Percentiles rank a stretch among this genome's conserved stretches.
Evolutionary conservation across 805 yeast species (phyloP).

Genomic region (Spathaspora hagerdaliae): DNA sequence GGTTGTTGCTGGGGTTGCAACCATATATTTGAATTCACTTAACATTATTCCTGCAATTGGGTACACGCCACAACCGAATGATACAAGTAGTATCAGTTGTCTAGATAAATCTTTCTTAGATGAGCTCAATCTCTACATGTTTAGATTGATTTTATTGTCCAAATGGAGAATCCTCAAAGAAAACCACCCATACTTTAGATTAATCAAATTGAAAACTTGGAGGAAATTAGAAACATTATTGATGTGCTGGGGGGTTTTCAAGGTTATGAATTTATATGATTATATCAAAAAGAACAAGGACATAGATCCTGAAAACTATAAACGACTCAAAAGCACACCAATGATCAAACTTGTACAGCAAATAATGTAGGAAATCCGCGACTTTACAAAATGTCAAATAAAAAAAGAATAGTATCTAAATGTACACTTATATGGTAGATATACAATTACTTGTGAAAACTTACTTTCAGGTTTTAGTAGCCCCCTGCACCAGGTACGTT

Average conservation of each 20-base stretch:
- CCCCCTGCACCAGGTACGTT: slow-evolving; percentile 78
- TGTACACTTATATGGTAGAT: not conserved
- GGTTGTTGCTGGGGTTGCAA: slow-evolving; percentile 25
- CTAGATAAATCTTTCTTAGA: slow-evolving; percentile 24
- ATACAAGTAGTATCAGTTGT: slow-evolving; percentile 12
- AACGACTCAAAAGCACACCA: slow-evolving; percentile 10
- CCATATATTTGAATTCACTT: slow-evolving; percentile 21
- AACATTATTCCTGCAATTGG: slow-evolving; percentile 18
- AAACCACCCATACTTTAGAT: slow-evolving; percentile 30
- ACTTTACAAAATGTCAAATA: not conserved
- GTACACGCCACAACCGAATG: slow-evolving; percentile 7
- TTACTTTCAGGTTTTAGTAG: slow-evolving; percentile 26
- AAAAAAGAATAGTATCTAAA: not conserved
- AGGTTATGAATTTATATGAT: slow-evolving; percentile 36
- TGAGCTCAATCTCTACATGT: slow-evolving; percentile 27
- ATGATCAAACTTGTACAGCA: slow-evolving; percentile 15
- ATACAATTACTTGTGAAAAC: not conserved
- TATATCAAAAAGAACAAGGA: slow-evolving; percentile 18
- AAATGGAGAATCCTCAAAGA: slow-evolving; percentile 41
- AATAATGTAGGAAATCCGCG: slow-evolving; percentile 15
- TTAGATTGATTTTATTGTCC: slow-evolving; percentile 31
- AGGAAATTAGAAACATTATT: slow-evolving; percentile 26
- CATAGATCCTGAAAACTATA: slow-evolving; percentile 9
- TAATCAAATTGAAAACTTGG: slow-evolving; percentile 26
- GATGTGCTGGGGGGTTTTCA: slow-evolving; percentile 33